Percentiles rank a stretch among this genome's conserved stretches.
Evolutionary conservation across 2,329 filamentous ascomycete genomes (phyloP).

Genomic region (Pestalotiopsis sp.): DNA sequence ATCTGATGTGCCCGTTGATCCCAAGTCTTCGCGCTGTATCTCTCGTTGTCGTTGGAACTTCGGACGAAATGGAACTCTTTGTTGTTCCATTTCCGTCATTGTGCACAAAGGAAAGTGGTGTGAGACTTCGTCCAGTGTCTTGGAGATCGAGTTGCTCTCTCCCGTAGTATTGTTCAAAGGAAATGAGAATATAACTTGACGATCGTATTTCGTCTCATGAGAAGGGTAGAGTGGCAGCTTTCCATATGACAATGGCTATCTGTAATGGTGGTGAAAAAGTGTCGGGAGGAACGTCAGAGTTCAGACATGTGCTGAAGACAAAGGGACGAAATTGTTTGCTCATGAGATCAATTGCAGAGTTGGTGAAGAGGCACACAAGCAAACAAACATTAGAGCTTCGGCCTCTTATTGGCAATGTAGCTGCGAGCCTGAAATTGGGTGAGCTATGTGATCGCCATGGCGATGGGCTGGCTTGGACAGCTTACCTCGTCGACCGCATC

Average conservation of each 20-base stretch:
- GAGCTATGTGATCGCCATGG: not conserved
- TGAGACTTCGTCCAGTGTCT: not conserved
- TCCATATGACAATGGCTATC: not conserved
- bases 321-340: not conserved
- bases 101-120: slow-evolving; percentile 1
- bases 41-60: not conserved
- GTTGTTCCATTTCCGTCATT: slow-evolving; percentile 2
- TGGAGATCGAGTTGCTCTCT: not conserved
- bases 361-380: not conserved
- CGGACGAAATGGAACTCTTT: not conserved
- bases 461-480: not conserved
- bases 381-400: not conserved
- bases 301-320: not conserved
- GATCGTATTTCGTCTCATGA: not conserved
- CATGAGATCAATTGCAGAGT: not conserved
- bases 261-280: not conserved
- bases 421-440: not conserved
- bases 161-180: not conserved
- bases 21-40: not conserved
- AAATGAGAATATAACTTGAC: not conserved
- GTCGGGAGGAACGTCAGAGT: not conserved
- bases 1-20: not conserved
- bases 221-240: not conserved
- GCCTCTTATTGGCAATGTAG: not conserved
- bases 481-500: slow-evolving; percentile 15